Evolutionary conservation across 2,329 filamentous ascomycete genomes (phyloP).

Genomic region (Nigrograna mackinnonii): DNA sequence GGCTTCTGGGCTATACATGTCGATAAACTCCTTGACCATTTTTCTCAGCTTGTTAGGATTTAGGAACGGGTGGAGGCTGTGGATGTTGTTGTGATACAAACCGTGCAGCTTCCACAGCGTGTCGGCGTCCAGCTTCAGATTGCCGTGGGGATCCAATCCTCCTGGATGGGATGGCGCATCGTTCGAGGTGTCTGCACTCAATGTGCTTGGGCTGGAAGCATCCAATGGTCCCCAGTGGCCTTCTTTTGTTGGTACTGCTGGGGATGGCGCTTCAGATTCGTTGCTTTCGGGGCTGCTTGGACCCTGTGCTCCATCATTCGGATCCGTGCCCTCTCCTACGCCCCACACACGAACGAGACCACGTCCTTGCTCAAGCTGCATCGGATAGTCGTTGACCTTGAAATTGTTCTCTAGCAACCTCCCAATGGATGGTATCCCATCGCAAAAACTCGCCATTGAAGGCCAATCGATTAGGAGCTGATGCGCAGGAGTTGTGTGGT

Average conservation of each 20-base stretch:
- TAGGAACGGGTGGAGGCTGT: constrained; percentile 67
- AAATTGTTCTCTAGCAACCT: constrained; percentile 76
- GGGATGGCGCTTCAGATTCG: constrained; percentile 42
- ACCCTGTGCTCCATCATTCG: constrained; percentile 51
- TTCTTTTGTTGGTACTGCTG: constrained; percentile 48
- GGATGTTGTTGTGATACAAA: constrained; percentile 63
- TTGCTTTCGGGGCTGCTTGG: constrained; percentile 37
- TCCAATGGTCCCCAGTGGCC: constrained; percentile 57
- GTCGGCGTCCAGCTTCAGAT: constrained; percentile 56
- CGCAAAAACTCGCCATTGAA: constrained; percentile 57
- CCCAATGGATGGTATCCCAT: constrained; percentile 44
- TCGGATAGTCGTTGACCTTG: constrained; percentile 64
- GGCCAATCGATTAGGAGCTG: constrained; percentile 72
- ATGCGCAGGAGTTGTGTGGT: constrained; percentile 90
- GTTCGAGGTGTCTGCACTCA: constrained; percentile 21
- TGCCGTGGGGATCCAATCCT: constrained; percentile 57
- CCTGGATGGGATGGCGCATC: constrained; percentile 46
- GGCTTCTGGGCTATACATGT: constrained; percentile 36
- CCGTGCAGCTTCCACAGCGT: constrained; percentile 56
- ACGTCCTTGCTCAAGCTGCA: constrained; percentile 73
- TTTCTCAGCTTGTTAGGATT: constrained; percentile 56
- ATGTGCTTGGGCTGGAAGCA: constrained; percentile 30
- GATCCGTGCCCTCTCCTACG: constrained; percentile 73
- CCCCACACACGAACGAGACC: constrained; percentile 78
- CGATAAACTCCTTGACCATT: constrained; percentile 55